Evolutionary conservation across 768 basidiomycete species (phyloP).

Genomic region (Kwoniella mangroviensis): DNA sequence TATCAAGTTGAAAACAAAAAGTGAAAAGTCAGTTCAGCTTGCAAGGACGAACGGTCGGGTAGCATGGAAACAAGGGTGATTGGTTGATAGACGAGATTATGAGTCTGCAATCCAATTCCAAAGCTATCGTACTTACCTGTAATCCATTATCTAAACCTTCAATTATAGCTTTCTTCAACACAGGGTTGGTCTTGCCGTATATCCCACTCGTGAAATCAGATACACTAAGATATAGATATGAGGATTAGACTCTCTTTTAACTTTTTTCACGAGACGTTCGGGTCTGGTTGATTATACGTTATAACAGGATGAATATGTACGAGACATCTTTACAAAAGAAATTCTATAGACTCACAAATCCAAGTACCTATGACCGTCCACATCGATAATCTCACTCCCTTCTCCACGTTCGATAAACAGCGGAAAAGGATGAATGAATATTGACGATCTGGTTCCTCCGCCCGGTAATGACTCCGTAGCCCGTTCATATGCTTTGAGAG

Average conservation of each 20-base stretch:
- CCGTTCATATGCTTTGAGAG: background rate
- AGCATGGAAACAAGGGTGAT: background rate
- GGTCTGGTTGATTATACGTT: no score
- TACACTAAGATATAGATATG: conserved; percentile 9
- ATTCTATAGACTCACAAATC: conserved; percentile 39
- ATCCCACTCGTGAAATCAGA: conserved; percentile 34
- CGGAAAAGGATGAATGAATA: conserved; percentile 34
- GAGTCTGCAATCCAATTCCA: background rate
- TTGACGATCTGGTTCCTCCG: conserved; percentile 26
- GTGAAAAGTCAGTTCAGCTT: no score
- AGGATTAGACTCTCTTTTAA: no score
- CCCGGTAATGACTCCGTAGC: conserved; percentile 16
- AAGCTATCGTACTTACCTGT: conserved; percentile 23
- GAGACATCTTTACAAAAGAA: no score
- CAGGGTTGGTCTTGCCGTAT: conserved; percentile 32
- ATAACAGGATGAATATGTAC: no score
- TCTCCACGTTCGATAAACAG: conserved; percentile 25
- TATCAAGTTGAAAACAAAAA: no score
- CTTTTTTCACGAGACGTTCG: no score
- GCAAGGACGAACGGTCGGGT: no score
- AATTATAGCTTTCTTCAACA: conserved; percentile 29
- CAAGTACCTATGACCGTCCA: conserved; percentile 32
- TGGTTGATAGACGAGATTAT: background rate
- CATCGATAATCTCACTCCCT: conserved; percentile 21
- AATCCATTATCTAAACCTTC: conserved; percentile 28